Conservation (phyloP, 352 stramenopile species). For the Pelagophyceae sp. region DNA sequence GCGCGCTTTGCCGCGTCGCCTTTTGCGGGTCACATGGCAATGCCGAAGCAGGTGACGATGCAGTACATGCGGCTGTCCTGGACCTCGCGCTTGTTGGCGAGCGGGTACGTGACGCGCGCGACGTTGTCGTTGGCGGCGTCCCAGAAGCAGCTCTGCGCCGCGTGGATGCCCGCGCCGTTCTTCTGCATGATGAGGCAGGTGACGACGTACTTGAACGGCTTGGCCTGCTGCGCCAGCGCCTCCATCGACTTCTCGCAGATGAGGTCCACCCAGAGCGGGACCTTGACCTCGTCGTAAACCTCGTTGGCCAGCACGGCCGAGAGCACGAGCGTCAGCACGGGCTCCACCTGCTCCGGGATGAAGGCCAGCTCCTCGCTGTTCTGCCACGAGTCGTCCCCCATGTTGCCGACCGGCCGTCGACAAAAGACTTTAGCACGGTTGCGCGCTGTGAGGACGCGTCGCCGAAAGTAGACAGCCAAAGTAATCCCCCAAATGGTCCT, state of each 20-base stretch:
- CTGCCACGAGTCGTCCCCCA: constrained; percentile 1
- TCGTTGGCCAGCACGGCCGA: constrained; percentile 63
- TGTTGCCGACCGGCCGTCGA: not conserved
- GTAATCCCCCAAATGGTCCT: too few species aligned
- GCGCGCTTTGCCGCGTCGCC: too few species aligned
- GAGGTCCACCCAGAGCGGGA: constrained; percentile 73
- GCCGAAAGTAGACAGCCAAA: too few species aligned
- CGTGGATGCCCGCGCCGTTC: constrained; percentile 76
- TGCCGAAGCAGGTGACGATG: constrained; percentile 13
- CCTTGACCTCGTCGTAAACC: constrained; percentile 67
- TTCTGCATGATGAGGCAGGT: constrained; percentile 84
- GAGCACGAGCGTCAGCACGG: constrained; percentile 64
- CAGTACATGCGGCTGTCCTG: constrained; percentile 10
- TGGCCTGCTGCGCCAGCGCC: constrained; percentile 66
- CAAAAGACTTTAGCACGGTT: too few species aligned
- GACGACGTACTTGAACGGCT: constrained; percentile 80
- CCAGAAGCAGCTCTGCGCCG: constrained; percentile 74
- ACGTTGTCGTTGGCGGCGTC: constrained; percentile 74
- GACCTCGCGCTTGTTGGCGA: constrained; percentile 3
- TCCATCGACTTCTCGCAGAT: constrained; percentile 78
- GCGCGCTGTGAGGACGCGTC: too few species aligned
- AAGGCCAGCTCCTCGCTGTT: constrained; percentile 59
- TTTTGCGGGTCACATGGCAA: too few species aligned
- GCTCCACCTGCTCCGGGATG: constrained; percentile 75
- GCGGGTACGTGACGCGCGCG: constrained; percentile 36